Evolutionary conservation across 2,329 filamentous ascomycete genomes (phyloP).

Genomic region (Clonostachys solani): DNA sequence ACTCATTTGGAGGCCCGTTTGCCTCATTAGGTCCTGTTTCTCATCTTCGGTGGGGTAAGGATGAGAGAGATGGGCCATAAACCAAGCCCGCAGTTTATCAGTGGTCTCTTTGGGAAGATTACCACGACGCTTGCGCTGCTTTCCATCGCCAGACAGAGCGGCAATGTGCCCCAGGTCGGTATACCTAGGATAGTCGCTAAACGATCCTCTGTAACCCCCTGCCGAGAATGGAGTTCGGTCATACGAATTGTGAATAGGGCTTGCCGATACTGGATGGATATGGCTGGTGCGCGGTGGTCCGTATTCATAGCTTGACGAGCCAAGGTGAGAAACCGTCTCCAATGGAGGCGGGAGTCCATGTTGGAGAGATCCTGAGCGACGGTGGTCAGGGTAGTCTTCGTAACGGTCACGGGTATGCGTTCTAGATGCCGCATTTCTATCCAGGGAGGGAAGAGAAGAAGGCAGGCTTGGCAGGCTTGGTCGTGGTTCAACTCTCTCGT

Average conservation of each 20-base stretch:
- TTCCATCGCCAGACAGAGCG: conserved; percentile 25
- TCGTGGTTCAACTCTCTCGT: conserved; percentile 27
- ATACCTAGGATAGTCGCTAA: conserved; percentile 26
- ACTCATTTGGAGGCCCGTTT: conserved; percentile 77
- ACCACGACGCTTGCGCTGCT: conserved; percentile 62
- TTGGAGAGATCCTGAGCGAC: conserved; percentile 6
- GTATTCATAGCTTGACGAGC: conserved; percentile 22
- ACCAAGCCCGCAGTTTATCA: conserved; percentile 77
- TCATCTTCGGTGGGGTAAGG: conserved; percentile 87
- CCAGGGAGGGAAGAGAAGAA: conserved; percentile 23
- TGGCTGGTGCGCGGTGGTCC: conserved; percentile 36
- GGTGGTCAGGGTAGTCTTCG: conserved; percentile 28
- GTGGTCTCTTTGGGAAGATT: conserved; percentile 91
- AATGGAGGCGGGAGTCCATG: not conserved
- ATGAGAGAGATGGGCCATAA: conserved; percentile 70
- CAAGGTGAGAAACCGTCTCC: not conserved
- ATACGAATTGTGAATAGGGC: conserved; percentile 30
- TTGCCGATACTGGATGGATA: conserved; percentile 40
- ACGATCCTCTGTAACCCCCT: conserved; percentile 27
- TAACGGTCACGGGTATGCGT: conserved; percentile 20
- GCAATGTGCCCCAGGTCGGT: not conserved
- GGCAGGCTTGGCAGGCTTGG: conserved; percentile 35
- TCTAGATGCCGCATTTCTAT: conserved; percentile 23
- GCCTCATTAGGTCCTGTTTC: conserved; percentile 74
- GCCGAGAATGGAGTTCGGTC: conserved; percentile 39